A percentile compares a stretch with the other conserved stretches of the same genome.
Conservation (phyloP, 2,329 filamentous ascomycete species). For the Pseudonectria foliicola region DNA sequence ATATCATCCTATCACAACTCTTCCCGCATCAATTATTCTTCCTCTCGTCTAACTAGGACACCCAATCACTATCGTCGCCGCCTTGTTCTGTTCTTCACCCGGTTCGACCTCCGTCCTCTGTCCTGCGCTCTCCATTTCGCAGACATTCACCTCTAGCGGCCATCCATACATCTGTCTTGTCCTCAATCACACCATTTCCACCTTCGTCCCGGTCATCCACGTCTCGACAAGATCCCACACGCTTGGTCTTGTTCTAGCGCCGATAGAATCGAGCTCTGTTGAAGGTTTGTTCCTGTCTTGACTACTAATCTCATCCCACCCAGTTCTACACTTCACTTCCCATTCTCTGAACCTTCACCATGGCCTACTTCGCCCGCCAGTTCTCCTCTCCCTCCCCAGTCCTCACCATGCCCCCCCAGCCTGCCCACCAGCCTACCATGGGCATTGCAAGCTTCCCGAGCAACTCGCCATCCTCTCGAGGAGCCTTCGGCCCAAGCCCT, state of each 20-base stretch:
- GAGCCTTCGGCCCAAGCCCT: constrained; percentile 15
- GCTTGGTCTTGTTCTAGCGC: background rate
- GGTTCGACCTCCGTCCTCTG: too few species aligned
- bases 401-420: constrained; percentile 31
- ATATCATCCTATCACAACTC: background rate
- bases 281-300: constrained; percentile 26
- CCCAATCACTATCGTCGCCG: too few species aligned
- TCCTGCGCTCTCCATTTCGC: too few species aligned
- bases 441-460: constrained; percentile 24
- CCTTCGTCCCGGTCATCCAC: background rate
- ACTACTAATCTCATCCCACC: constrained; percentile 23
- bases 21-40: too few species aligned
- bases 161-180: constrained; percentile 2
- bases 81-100: too few species aligned
- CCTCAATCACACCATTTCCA: constrained; percentile 4
- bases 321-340: constrained; percentile 11
- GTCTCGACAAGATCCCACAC: constrained; percentile 1
- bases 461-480: constrained; percentile 16
- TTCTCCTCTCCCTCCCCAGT: constrained; percentile 38
- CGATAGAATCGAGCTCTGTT: constrained; percentile 8
- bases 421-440: constrained; percentile 26
- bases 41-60: too few species aligned
- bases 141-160: constrained; percentile 2
- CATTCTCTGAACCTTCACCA: constrained; percentile 18
- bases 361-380: constrained; percentile 39